Evolutionary conservation across 306 rosid genomes (phyloP), one percentile per base, ranked within the genome.

Genomic region (Vicia villosa): DNA sequence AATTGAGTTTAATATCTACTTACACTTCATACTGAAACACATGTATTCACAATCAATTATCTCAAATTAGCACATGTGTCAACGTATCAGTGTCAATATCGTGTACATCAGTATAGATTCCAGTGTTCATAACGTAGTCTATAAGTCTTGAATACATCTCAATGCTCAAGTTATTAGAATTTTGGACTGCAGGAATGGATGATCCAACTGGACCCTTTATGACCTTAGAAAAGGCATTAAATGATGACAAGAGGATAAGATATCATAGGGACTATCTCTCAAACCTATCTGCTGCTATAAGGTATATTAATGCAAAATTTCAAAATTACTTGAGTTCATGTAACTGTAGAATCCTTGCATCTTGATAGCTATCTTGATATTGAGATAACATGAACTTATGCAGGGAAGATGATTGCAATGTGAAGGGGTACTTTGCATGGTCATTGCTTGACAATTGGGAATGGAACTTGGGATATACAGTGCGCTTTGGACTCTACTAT

Each of bases 361-460:
- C 32, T 28, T 70, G 28, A 13, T 32, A 37, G 41, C 36, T 19
- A 28, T 19, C 52, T 68, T 19, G 55, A 70, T 79, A 16, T 15
- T 80, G 26, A 82, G 62, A 77, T 56, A 62, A 52, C 17, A 63
- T 46, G 47, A 36, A 63, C 32, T 61, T 42, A 76, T 73, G 10
- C 88, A 90, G 98, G 89, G 59, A 88, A 82, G 96, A 90, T 50
- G 77, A 77, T 56, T 90, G 97, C 60, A 83, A 93, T 54, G 87
- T 93, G 3, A 79, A 76, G 1, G 98, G 98, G 56, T 93, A 93
- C 80, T 93, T 86, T 59, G 96, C 85, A 63, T 93, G 98, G 98
- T 90, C 98, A 22, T 80, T 93, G 80, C 96, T 93, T 30, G 98
- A 93, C 75, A 93, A 90, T 70, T 93, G 98, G 98, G 94, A 93